Evolutionary conservation across 2,329 filamentous ascomycete species (phyloP).

Genomic region (Nannizzia gypsea): DNA sequence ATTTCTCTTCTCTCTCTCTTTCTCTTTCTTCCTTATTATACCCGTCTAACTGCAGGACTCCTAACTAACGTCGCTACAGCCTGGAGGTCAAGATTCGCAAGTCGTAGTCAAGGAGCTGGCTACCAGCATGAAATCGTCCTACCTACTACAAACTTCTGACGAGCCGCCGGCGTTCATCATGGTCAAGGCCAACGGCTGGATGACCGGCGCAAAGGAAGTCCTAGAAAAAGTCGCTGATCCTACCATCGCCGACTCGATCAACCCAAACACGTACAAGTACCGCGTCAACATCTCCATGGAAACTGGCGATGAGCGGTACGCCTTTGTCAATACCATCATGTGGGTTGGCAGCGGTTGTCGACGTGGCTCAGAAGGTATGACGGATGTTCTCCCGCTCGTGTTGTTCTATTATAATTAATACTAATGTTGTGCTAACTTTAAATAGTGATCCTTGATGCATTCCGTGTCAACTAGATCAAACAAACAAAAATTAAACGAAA

Average conservation of each 20-base stretch:
- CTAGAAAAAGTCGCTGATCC: slow-evolving; percentile 39
- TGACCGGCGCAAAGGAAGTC: slow-evolving; percentile 38
- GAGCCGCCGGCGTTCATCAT: slow-evolving; percentile 40
- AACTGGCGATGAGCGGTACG: slow-evolving; percentile 40
- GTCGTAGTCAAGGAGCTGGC: slow-evolving; percentile 38
- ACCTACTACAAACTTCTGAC: slow-evolving; percentile 40
- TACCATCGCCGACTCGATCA: slow-evolving; percentile 34
- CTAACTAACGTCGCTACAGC: slow-evolving; percentile 22
- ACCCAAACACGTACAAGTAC: slow-evolving; percentile 40
- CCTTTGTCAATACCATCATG: slow-evolving; percentile 39
- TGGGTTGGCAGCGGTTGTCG: slow-evolving; percentile 41
- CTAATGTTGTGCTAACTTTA: too few relatives aligned
- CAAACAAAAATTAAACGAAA: not conserved
- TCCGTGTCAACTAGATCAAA: slow-evolving; percentile 25
- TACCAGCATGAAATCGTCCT: slow-evolving; percentile 35
- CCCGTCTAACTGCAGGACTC: too few relatives aligned
- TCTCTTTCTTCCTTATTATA: not conserved
- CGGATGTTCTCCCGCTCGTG: slow-evolving; percentile 10
- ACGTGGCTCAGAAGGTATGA: slow-evolving; percentile 35
- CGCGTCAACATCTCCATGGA: slow-evolving; percentile 39
- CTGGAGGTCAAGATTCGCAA: slow-evolving; percentile 41
- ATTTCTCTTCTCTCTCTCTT: not conserved
- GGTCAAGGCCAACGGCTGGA: slow-evolving; percentile 38
- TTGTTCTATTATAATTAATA: too few relatives aligned
- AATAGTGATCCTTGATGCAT: slow-evolving; percentile 27